Evolutionary conservation across 345 rosid genomes (phyloP), one percentile per base, ranked within the genome.

Genomic region (Capsella bursapastoris): DNA sequence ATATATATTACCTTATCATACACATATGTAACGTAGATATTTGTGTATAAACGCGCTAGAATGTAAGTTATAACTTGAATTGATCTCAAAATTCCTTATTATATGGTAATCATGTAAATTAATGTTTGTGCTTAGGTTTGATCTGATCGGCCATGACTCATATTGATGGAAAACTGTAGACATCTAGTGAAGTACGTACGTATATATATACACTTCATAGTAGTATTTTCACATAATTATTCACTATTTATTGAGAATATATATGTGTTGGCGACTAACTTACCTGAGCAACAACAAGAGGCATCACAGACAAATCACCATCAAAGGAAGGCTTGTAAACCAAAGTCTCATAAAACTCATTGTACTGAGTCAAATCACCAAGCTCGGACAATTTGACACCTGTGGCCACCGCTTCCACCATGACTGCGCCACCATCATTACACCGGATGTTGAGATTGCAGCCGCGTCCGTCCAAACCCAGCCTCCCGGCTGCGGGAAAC

Each of bases 241-340:
- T 44, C 37, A 64, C 12, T 56, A 37, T 29, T 66, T 13, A 1
- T 49, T 58, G 52, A 12, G 27, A 57, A n/a, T 22, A 22, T 22
- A 22, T 22, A 22, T 22, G 11, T 14, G 22, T 51, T 41, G 56
- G 49, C 11, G 25, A 58, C 6, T 41, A 38, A 49, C 27, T 70
- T 34, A 84, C 91, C 85, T 86, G 90, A 64, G 89, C 89, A 83
- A 86, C 90, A 68, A 86, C 81, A 4, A 87, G 81, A 76, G 91
- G 95, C 86, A 87, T 84, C 6, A 37, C 71, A 27, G 86, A 62
- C 72, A 84, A 74, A 77, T 85, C 73, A 32, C 72, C 82, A 41
- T 68, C 66, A 32, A 77, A 74, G 57, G 53, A 70, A 79, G 88
- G 90, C 76, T 82, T 86, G 64, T 74, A 75, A 57, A 82, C 87